phyloP scores from a whole-genome alignment of 495 filamentous ascomycete species.

The Mytilinidion resinicola region DNA sequence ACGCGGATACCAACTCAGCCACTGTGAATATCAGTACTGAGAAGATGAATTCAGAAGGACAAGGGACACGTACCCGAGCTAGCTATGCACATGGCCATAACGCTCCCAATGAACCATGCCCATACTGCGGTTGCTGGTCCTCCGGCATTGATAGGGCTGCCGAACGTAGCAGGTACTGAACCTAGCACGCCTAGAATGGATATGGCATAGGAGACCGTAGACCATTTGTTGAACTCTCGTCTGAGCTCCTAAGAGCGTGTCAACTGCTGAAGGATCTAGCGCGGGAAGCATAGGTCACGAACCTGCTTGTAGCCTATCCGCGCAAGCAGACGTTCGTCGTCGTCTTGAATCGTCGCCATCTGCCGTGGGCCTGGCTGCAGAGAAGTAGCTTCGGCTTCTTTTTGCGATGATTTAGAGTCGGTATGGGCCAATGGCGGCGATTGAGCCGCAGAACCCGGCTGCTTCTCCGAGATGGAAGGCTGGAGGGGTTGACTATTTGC shows the following conservation, averaged over 20 bases:
- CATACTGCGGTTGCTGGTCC: slow-evolving; percentile 66
- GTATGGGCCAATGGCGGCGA: background rate
- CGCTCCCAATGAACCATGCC: slow-evolving; percentile 64
- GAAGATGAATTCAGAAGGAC: background rate
- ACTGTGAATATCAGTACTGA: slow-evolving; percentile 28
- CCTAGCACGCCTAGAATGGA: slow-evolving; percentile 65
- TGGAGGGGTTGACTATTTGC: slow-evolving; percentile 14
- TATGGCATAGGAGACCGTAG: slow-evolving; percentile 67
- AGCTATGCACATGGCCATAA: slow-evolving; percentile 62
- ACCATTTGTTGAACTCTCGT: slow-evolving; percentile 68
- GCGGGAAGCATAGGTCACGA: slow-evolving; percentile 5
- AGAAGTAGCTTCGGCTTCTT: slow-evolving; percentile 14
- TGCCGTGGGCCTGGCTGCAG: background rate
- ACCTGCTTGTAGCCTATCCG: slow-evolving; percentile 67
- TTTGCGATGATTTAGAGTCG: slow-evolving; percentile 12
- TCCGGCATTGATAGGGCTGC: slow-evolving; percentile 55
- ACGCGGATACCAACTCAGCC: slow-evolving; percentile 50
- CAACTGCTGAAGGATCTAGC: background rate
- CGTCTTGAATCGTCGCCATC: slow-evolving; percentile 54
- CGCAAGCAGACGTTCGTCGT: slow-evolving; percentile 59
- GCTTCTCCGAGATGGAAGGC: background rate
- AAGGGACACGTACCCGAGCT: slow-evolving; percentile 44
- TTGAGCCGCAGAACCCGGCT: background rate
- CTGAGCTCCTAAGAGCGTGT: slow-evolving; percentile 46
- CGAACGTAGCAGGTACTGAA: slow-evolving; percentile 64